A percentile compares a stretch with the other conserved stretches of the same genome.
These are phyloP conservation scores for Ganoderma resinaceum DNA, from an alignment of 1,284 basidiomycete genomes.

Conservation along the genomic window DNA sequence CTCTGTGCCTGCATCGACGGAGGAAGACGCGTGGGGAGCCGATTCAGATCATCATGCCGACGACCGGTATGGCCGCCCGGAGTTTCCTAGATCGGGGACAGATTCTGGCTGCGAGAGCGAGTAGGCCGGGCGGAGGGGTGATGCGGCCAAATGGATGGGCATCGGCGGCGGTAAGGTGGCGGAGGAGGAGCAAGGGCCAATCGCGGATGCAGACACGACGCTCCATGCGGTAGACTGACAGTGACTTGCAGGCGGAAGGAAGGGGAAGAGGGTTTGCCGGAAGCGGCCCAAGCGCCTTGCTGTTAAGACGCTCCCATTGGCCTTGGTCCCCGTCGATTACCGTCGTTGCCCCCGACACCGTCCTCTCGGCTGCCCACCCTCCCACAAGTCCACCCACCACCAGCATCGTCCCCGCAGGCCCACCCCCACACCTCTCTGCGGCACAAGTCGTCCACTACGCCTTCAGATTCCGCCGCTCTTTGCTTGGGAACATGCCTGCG, in stretches of 20 bases:
- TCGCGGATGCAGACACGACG: constrained; percentile 6
- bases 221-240: constrained; percentile 24
- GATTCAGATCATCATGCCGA: neutral
- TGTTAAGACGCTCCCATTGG: constrained; percentile 28
- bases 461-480: neutral
- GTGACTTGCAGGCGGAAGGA: constrained; percentile 27
- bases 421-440: neutral
- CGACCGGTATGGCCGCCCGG: neutral
- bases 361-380: constrained; percentile 7
- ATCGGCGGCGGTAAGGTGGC: constrained; percentile 22
- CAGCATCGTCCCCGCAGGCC: constrained; percentile 1
- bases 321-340: constrained; percentile 19
- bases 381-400: constrained; percentile 1
- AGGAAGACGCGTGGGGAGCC: neutral
- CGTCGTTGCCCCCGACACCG: constrained; percentile 26
- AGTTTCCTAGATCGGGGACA: neutral
- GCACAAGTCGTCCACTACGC: constrained; percentile 3
- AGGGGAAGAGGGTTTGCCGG: constrained; percentile 16
- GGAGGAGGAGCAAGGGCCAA: constrained; percentile 11
- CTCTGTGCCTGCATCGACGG: constrained; percentile 1
- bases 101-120: neutral
- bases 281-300: constrained; percentile 21
- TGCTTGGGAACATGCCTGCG: constrained; percentile 23
- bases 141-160: neutral
- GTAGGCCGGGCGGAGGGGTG: neutral